Percentiles rank a stretch among this genome's conserved stretches.
Evolutionary conservation across 345 rosid species (phyloP).

Genomic region (Hypericum perforatum): DNA sequence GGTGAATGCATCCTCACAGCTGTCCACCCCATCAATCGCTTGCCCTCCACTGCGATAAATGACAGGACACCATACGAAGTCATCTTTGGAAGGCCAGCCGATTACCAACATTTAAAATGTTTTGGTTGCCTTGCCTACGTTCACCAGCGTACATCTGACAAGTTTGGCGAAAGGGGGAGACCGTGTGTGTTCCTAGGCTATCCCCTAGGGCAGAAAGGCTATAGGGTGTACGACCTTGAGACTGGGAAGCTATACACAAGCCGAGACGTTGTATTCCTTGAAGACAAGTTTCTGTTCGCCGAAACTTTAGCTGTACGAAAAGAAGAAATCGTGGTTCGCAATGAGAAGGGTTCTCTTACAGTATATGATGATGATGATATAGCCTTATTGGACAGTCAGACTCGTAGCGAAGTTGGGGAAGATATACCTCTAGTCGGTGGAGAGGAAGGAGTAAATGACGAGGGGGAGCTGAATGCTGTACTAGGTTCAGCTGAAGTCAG

Average conservation of each 20-base stretch:
- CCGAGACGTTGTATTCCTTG: neutral
- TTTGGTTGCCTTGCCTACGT: neutral
- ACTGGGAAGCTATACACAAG: neutral
- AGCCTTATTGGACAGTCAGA: too few relatives aligned
- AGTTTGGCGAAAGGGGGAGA: neutral
- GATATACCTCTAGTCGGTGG: too few relatives aligned
- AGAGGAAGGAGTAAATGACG: too few relatives aligned
- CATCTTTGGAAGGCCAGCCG: neutral
- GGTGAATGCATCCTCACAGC: conserved; percentile 2
- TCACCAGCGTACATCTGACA: neutral
- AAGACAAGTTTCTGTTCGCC: neutral
- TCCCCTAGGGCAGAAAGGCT: neutral
- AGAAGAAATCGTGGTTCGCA: too few relatives aligned
- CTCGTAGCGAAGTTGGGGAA: too few relatives aligned
- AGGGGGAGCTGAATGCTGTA: too few relatives aligned
- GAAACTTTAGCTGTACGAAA: neutral
- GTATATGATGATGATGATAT: too few relatives aligned
- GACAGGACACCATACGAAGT: neutral
- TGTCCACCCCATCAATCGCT: neutral
- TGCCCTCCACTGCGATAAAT: neutral
- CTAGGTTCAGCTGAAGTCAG: too few relatives aligned
- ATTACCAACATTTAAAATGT: neutral
- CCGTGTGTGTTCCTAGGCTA: conserved; percentile 7
- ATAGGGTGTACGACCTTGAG: neutral
- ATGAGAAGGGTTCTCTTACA: too few relatives aligned